Percentiles rank a stretch among this genome's conserved stretches.
These are phyloP conservation scores for Neurospora sp. DNA, from an alignment of 495 filamentous ascomycete species.

Conservation along the genomic window DNA sequence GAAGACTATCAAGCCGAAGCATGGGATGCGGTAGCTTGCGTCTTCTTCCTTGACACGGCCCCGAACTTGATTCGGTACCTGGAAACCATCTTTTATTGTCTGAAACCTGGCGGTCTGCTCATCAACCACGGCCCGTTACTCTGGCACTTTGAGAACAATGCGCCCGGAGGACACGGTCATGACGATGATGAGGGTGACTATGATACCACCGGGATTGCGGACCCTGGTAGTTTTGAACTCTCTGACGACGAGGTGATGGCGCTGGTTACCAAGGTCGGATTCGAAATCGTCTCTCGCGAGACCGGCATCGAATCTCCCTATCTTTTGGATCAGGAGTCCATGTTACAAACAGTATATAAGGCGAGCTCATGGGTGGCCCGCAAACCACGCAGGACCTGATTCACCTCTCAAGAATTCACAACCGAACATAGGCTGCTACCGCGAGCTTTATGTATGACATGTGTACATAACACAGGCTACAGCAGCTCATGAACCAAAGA, in stretches of 20 bases:
- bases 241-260: slow-evolving; percentile 76
- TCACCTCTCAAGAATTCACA: neutral
- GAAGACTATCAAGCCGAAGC: slow-evolving; percentile 42
- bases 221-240: slow-evolving; percentile 77
- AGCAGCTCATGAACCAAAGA: neutral
- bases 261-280: slow-evolving; percentile 68
- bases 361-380: slow-evolving; percentile 78
- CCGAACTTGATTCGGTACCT: slow-evolving; percentile 86
- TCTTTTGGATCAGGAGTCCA: slow-evolving; percentile 71
- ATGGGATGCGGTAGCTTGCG: slow-evolving; percentile 77
- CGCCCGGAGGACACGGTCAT: slow-evolving; percentile 31
- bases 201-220: slow-evolving; percentile 51
- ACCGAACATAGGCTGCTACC: neutral
- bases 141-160: slow-evolving; percentile 71
- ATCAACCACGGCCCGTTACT: slow-evolving; percentile 84
- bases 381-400: slow-evolving; percentile 34
- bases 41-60: slow-evolving; percentile 96
- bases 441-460: neutral
- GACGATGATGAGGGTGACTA: slow-evolving; percentile 36
- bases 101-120: slow-evolving; percentile 71
- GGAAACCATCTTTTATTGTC: slow-evolving; percentile 65
- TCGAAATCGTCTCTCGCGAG: slow-evolving; percentile 54
- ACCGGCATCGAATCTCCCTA: slow-evolving; percentile 57
- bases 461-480: neutral
- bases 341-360: slow-evolving; percentile 72